phyloP scores from a whole-genome alignment of 192 early-diverging fungal species.

The Backusella macrospora region DNA sequence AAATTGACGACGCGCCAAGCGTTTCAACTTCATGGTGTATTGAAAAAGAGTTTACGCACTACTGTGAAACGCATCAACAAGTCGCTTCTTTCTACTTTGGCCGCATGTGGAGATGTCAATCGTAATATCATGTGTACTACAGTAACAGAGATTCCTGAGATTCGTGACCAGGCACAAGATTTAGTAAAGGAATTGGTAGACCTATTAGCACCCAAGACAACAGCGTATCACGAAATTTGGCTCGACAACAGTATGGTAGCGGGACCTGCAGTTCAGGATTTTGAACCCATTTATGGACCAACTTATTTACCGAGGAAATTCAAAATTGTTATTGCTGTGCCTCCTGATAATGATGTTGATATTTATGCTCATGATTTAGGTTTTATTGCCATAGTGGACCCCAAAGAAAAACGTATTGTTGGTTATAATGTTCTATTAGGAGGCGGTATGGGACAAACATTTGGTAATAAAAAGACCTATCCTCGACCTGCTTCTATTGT shows the following conservation, averaged over 20 bases:
- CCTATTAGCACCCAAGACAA: constrained; percentile 82
- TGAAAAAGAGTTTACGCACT: constrained; percentile 87
- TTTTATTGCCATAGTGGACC: constrained; percentile 80
- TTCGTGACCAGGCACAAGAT: constrained; percentile 76
- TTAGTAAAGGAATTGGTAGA: constrained; percentile 70
- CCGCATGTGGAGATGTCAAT: constrained; percentile 97
- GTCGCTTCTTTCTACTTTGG: constrained; percentile 86
- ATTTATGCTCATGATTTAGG: constrained; percentile 95
- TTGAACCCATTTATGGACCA: constrained; percentile 90
- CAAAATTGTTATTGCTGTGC: constrained; percentile 90
- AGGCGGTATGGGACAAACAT: constrained; percentile 98
- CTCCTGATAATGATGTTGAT: constrained; percentile 95
- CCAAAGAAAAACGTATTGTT: constrained; percentile 66
- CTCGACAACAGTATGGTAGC: constrained; percentile 87
- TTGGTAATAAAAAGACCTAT: constrained; percentile 96
- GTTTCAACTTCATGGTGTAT: constrained; percentile 94
- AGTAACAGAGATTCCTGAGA: constrained; percentile 74
- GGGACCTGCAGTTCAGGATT: constrained; percentile 75
- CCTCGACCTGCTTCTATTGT: constrained; percentile 78
- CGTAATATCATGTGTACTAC: constrained; percentile 94
- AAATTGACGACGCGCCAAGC: constrained; percentile 97
- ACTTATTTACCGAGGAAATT: constrained; percentile 96
- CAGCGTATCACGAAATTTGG: constrained; percentile 98
- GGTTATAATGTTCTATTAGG: constrained; percentile 95
- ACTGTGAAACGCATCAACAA: constrained; percentile 92